phyloP scores from a whole-genome alignment of 2,329 filamentous ascomycete genomes.

The Fusarium multiceps region DNA sequence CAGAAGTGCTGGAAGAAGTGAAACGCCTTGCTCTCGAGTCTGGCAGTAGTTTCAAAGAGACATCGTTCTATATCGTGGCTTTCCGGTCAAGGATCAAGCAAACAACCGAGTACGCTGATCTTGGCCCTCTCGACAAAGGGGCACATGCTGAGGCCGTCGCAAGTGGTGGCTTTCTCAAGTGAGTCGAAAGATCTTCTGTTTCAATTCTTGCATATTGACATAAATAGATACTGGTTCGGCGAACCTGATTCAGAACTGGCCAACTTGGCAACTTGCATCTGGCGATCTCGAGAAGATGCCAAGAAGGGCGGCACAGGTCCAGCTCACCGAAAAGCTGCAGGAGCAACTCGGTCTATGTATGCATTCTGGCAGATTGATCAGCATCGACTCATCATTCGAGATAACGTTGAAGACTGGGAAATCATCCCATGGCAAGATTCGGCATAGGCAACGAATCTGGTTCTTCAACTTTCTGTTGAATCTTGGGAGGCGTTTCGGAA shows the following conservation, averaged over 20 bases:
- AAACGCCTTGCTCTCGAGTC: slow-evolving; percentile 60
- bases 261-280: slow-evolving; percentile 85
- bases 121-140: slow-evolving; percentile 79
- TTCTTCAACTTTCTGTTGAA: background rate
- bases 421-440: slow-evolving; percentile 66
- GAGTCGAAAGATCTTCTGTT: slow-evolving; percentile 41
- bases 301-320: slow-evolving; percentile 68
- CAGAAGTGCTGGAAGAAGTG: slow-evolving; percentile 68
- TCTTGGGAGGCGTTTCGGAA: slow-evolving; percentile 4
- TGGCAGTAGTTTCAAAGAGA: slow-evolving; percentile 66
- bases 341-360: slow-evolving; percentile 71
- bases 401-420: slow-evolving; percentile 72
- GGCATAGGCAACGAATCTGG: background rate
- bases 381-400: slow-evolving; percentile 73
- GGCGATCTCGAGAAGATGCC: slow-evolving; percentile 70
- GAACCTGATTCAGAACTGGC: slow-evolving; percentile 73
- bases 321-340: slow-evolving; percentile 73
- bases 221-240: slow-evolving; percentile 85
- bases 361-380: slow-evolving; percentile 78
- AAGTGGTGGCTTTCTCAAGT: slow-evolving; percentile 86
- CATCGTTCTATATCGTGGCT: slow-evolving; percentile 83
- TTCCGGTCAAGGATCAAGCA: slow-evolving; percentile 81
- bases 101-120: slow-evolving; percentile 72
- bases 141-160: slow-evolving; percentile 83
- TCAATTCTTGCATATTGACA: slow-evolving; percentile 30